These are phyloP conservation scores for Ajuga chamaepitys DNA, from an alignment of 257 asterid genomes.

Conservation along the genomic window DNA sequence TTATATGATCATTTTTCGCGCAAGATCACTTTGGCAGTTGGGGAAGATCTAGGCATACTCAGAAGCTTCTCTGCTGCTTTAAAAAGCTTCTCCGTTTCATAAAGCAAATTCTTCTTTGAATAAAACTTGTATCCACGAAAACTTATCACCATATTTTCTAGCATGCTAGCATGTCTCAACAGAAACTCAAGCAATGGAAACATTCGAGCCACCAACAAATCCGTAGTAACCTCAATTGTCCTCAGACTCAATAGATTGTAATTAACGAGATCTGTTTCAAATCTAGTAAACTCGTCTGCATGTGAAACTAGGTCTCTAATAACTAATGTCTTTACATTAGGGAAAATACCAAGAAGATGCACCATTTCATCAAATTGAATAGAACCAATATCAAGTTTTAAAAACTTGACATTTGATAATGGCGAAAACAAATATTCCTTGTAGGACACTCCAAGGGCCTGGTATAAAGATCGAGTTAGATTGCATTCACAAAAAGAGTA, in stretches of 20 bases:
- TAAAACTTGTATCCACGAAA: too few species aligned
- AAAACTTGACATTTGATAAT: too few species aligned
- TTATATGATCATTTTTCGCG: too few species aligned
- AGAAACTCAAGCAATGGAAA: background rate
- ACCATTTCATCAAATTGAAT: background rate
- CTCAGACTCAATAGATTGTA: background rate
- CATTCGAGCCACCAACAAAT: background rate
- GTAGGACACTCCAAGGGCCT: background rate
- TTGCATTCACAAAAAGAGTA: too few species aligned
- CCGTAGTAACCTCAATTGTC: background rate
- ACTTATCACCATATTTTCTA: background rate
- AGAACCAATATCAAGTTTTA: background rate
- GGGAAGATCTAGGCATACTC: too few species aligned
- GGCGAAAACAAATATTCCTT: background rate
- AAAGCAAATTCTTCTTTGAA: too few species aligned
- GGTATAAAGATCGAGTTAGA: background rate
- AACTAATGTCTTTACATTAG: background rate
- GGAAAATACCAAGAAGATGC: background rate
- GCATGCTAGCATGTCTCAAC: background rate
- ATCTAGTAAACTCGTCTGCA: too few species aligned
- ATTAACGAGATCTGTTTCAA: background rate
- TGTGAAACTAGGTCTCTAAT: too few species aligned
- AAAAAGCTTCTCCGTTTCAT: too few species aligned
- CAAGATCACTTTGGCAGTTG: too few species aligned
- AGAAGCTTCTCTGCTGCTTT: too few species aligned